Evolutionary conservation across 352 stramenopile genomes (phyloP), one percentile per base, ranked within the genome.

Genomic region (Globisporangium orthogonon): DNA sequence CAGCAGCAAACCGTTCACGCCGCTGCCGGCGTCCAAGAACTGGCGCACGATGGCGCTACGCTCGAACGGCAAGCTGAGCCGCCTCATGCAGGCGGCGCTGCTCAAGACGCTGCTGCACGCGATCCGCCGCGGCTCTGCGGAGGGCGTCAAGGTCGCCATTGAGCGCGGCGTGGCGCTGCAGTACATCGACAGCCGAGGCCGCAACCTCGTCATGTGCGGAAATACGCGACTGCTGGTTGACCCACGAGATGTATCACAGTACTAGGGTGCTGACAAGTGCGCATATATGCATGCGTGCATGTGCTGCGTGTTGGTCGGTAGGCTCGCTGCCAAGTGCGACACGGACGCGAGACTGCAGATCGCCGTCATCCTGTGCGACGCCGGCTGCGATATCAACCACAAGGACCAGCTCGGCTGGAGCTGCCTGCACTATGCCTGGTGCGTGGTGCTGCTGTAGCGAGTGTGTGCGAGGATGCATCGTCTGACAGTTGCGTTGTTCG

Each of bases 381-480:
- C 85, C 23, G 85, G 85, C 5, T 93, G 83, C 50, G 83, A 91
- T 58, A 90, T 95, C 64, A 82, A 95, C 59, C 85, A 95, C 69
- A 76, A 70, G 45, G 85, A 95, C 56, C 76, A 88, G 47, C 66
- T 88, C 37, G 83, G 85, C 31, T 95, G 85, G 85, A 95, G 69
- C 67, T 95, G 85, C 48, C 55, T 95, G 29, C 85, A 95, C 56
- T 91, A 95, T 56, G 85, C 85, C 30, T 95, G 85, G 83, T 93
- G 78, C 39, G 67, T 5, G 23, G 23, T 4, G 50, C 33, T 17
- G 15, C 30, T 14, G 4, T 6, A 6, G 30, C 7, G 30, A 18
- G 40, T 7, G 40, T 18, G 40, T 18, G 40, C 7, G 40, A 45
- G 40, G 14, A 7, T 5, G 40, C 13, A 15, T 4, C 5, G 37